Evolutionary conservation across 345 rosid genomes (phyloP).

Genomic region (Fremontodendron californicum): DNA sequence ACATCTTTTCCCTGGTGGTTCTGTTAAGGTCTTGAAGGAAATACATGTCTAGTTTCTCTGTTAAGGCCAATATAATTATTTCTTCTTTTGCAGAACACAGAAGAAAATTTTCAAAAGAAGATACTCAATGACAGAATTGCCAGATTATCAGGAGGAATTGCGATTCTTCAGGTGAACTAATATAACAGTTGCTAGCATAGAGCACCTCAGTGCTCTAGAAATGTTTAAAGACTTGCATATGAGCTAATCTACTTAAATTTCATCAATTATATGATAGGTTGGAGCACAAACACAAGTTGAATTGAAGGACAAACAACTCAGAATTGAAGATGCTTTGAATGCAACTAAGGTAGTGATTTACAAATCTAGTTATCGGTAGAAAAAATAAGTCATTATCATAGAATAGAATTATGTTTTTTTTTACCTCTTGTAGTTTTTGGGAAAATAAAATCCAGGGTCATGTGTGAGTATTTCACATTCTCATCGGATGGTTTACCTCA

Average conservation of each 20-base stretch:
- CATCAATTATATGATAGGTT: slow-evolving; percentile 43
- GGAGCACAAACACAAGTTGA: slow-evolving; percentile 94
- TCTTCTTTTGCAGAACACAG: slow-evolving; percentile 54
- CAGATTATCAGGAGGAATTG: slow-evolving; percentile 79
- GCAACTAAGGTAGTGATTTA: slow-evolving; percentile 70
- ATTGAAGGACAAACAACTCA: slow-evolving; percentile 84
- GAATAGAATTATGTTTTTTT: background rate
- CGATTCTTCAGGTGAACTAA: slow-evolving; percentile 65
- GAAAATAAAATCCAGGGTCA: background rate
- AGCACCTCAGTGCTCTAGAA: background rate
- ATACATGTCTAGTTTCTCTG: background rate
- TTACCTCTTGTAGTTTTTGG: background rate
- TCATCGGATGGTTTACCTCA: background rate
- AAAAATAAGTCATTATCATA: background rate
- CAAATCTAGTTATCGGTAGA: background rate
- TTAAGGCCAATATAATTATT: background rate
- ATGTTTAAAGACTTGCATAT: background rate
- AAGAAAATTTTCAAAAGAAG: slow-evolving; percentile 65
- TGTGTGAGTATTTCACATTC: background rate
- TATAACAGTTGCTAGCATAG: background rate
- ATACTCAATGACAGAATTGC: slow-evolving; percentile 85
- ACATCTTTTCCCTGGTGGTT: background rate
- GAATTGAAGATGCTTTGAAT: slow-evolving; percentile 86
- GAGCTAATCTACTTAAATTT: slow-evolving; percentile 8
- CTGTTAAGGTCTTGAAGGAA: background rate